Base-by-base conservation (phyloP, 1,139 yeast genomes). In the Suhomyces coccinellae region DNA sequence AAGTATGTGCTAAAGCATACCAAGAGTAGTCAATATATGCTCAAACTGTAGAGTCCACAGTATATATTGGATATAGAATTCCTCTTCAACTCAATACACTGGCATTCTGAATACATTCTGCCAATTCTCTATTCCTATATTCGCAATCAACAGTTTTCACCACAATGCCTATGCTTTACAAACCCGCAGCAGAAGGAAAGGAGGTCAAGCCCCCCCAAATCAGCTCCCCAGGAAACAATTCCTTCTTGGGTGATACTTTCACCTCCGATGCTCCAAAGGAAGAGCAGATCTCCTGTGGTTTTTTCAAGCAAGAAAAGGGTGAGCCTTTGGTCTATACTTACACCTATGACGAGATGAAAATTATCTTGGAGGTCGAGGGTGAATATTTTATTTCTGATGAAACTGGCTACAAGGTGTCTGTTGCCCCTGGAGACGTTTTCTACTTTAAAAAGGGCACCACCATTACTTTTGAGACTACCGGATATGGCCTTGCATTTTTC, bases 271-370 rank as follows among this genome's bases (percentile, higher is more conserved):
- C 82, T 48, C 80, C 81, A 54, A 66, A 71, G 44, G 87, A 79
- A 38, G 63, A 80, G 56, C 81, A 80, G 57, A 78, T 83, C 50
- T 65, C 82, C 13, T 73, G 83, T 61, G 89, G 89, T 36, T 83
- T 83, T 67, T 83, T 78, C 75, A 77, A 73, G 57, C 87, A 82
- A 66, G 84, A 81, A 61, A 69, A 71, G 51, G 88, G 88, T 48
- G 83, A 80, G 59, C 79, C 85, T 41, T 75, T 83, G 58, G 86
- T 79, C 20, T 83, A 82, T 73, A 66, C 71, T 45, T 83, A 83
- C 65, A 69, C 69, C 58, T 83, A 82, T 63, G 88, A 83, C 59
- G 89, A 83, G 68, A 82, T 81, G 85, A 83, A 83, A 67, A 73
- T 83, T 56, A 75, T 82, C 59, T 68, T 83, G 53, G 86, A 82